phyloP scores from a whole-genome alignment of 805 yeast genomes.

The Cyberlindnera lachancei region DNA sequence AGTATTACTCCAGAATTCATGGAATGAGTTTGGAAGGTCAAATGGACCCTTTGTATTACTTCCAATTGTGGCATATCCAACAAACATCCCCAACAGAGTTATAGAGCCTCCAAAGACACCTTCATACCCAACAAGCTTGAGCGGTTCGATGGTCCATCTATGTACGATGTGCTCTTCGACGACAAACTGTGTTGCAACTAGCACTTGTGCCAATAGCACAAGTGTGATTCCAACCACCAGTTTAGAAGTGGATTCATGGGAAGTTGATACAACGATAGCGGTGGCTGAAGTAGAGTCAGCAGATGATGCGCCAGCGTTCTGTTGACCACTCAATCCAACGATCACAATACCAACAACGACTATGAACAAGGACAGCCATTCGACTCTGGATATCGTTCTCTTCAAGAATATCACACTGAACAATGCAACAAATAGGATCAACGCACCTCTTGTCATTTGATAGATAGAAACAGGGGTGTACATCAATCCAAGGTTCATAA shows the following conservation, averaged over 20 bases:
- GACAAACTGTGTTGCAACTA: conserved; percentile 72
- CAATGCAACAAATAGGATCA: conserved; percentile 68
- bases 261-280: too few relatives aligned
- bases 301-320: conserved; percentile 12
- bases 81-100: conserved; percentile 37
- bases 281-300: conserved; percentile 1
- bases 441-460: conserved; percentile 80
- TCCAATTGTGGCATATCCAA: conserved; percentile 36
- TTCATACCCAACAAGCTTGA: conserved; percentile 64
- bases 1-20: conserved; percentile 37
- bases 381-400: conserved; percentile 46
- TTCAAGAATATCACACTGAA: conserved; percentile 58
- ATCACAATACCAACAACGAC: conserved; percentile 63
- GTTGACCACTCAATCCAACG: conserved; percentile 66
- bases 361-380: conserved; percentile 60
- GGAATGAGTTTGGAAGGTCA: conserved; percentile 44
- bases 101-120: conserved; percentile 57
- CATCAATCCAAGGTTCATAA: conserved; percentile 67
- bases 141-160: conserved; percentile 47
- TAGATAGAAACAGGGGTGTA: conserved; percentile 74
- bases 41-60: conserved; percentile 34
- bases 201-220: conserved; percentile 54
- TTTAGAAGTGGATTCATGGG: conserved; percentile 17
- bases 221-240: conserved; percentile 49
- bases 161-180: conserved; percentile 63